Evolutionary conservation across 257 asterid genomes (phyloP).

Genomic region (Plantago major): DNA sequence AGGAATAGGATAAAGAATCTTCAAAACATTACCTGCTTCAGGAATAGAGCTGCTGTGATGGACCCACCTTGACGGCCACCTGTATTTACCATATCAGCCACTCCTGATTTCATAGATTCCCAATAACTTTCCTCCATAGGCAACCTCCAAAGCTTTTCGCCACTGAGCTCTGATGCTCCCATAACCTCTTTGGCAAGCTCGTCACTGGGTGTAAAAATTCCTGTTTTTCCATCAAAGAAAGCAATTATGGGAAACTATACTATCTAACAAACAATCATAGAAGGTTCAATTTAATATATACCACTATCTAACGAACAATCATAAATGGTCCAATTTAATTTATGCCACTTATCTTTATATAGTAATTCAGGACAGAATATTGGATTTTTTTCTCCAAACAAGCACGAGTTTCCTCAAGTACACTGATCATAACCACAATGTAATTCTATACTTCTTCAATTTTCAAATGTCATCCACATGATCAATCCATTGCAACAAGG

Average conservation of each 20-base stretch:
- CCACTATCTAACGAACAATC: background rate
- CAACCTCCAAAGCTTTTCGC: slow-evolving; percentile 94
- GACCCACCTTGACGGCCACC: slow-evolving; percentile 96
- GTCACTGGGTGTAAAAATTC: slow-evolving; percentile 82
- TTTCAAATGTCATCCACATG: too few species aligned
- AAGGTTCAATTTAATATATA: background rate
- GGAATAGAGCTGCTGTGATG: slow-evolving; percentile 93
- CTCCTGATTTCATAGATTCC: slow-evolving; percentile 95
- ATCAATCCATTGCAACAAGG: background rate
- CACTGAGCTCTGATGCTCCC: slow-evolving; percentile 74
- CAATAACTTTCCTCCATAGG: slow-evolving; percentile 95
- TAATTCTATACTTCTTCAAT: background rate
- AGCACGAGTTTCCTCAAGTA: too few species aligned
- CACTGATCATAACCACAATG: background rate
- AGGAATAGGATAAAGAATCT: background rate
- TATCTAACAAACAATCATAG: background rate
- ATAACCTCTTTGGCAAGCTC: slow-evolving; percentile 79
- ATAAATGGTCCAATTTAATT: background rate
- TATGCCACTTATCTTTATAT: background rate
- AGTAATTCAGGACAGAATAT: too few species aligned
- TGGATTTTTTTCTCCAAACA: too few species aligned
- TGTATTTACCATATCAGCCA: slow-evolving; percentile 96
- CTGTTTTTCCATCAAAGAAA: slow-evolving; percentile 31
- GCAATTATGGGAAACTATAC: background rate
- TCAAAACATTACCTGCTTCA: slow-evolving; percentile 70